These are phyloP conservation scores for Lentinula aciculospora DNA, from an alignment of 768 basidiomycete genomes.

Conservation along the genomic window DNA sequence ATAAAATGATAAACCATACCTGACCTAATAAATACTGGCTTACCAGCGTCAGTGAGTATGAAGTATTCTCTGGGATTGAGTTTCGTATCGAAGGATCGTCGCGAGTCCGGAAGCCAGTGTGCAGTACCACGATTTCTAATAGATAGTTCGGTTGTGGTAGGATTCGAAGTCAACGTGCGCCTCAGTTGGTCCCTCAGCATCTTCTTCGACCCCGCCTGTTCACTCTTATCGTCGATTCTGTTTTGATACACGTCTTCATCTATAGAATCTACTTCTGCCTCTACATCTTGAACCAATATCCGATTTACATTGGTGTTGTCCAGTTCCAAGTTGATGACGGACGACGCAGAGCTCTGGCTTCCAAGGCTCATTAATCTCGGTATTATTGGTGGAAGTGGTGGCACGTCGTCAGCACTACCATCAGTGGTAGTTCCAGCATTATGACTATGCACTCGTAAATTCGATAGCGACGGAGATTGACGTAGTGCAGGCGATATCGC, in stretches of 20 bases:
- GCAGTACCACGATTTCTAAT: not conserved
- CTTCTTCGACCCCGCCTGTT: constrained; percentile 57
- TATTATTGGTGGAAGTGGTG: constrained; percentile 24
- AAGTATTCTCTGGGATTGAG: constrained; percentile 72
- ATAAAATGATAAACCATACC: constrained; percentile 11
- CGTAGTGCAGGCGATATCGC: constrained; percentile 44
- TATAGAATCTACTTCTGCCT: constrained; percentile 51
- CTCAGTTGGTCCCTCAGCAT: constrained; percentile 66
- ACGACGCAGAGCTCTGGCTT: constrained; percentile 64
- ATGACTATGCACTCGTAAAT: constrained; percentile 51
- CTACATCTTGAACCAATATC: constrained; percentile 66
- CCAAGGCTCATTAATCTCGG: not conserved
- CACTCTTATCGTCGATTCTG: constrained; percentile 35
- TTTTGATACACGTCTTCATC: constrained; percentile 49
- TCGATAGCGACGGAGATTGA: constrained; percentile 51
- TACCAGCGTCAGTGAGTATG: constrained; percentile 91
- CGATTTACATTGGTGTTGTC: constrained; percentile 38
- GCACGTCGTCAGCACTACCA: constrained; percentile 20
- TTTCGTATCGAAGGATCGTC: constrained; percentile 20
- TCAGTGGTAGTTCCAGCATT: constrained; percentile 26
- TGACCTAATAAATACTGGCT: constrained; percentile 92
- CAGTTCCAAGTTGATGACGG: constrained; percentile 60
- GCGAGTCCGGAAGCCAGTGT: not conserved
- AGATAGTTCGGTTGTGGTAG: constrained; percentile 35
- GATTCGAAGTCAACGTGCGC: constrained; percentile 45